Percentiles rank a stretch among this genome's conserved stretches.
These are phyloP conservation scores for Phlebiopsis flavidoalba DNA, from an alignment of 768 basidiomycete species.

Conservation along the genomic window DNA sequence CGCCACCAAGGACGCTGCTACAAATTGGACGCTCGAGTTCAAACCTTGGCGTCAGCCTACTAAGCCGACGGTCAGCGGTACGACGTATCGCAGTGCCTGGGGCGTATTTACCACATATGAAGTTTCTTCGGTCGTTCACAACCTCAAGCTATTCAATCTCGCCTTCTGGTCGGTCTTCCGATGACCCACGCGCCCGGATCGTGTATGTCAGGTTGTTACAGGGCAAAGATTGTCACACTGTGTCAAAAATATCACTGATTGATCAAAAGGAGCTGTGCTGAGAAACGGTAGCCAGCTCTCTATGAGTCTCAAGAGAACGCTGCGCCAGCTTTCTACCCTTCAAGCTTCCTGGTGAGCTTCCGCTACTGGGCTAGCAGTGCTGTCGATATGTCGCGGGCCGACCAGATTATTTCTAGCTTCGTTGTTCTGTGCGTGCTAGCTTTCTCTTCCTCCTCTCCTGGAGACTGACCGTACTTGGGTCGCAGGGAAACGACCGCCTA, in stretches of 20 bases:
- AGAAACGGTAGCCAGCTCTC: neutral
- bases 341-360: constrained; percentile 1
- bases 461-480: neutral
- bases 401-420: neutral
- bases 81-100: no score
- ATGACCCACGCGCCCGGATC: neutral
- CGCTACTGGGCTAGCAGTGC: constrained; percentile 1
- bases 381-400: constrained; percentile 7
- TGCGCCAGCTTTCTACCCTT: neutral
- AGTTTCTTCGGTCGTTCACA: no score
- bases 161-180: no score
- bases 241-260: neutral
- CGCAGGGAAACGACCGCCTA: neutral
- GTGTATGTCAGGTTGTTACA: neutral
- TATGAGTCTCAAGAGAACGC: neutral
- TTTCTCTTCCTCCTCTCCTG: neutral
- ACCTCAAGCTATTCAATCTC: no score
- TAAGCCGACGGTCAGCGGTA: no score
- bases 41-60: no score
- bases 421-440: neutral
- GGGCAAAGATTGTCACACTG: neutral
- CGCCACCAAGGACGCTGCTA: no score
- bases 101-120: no score
- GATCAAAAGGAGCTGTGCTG: neutral
- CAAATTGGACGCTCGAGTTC: no score